Percentiles rank a stretch among this genome's conserved stretches.
Conservation (phyloP, 495 filamentous ascomycete species). For the Tetracladium marchalianum region DNA sequence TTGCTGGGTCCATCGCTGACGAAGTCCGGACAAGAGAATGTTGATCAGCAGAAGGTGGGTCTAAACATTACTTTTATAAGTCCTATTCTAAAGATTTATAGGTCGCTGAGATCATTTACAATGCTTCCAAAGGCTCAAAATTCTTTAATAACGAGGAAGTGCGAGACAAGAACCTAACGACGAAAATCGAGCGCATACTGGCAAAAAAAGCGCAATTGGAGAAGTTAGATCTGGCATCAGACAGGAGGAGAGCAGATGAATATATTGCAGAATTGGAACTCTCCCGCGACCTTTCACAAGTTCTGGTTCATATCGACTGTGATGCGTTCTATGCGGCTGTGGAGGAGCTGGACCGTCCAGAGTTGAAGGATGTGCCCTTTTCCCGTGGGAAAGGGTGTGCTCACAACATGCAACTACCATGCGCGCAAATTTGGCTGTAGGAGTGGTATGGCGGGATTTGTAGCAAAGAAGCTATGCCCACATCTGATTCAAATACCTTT, state of each 20-base stretch:
- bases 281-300: constrained; percentile 70
- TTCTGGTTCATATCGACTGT: constrained; percentile 88
- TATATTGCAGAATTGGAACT: constrained; percentile 71
- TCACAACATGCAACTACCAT: constrained; percentile 92
- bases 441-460: constrained; percentile 92
- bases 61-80: background rate
- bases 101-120: constrained; percentile 95
- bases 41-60: constrained; percentile 73
- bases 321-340: constrained; percentile 98
- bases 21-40: constrained; percentile 86
- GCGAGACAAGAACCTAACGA: constrained; percentile 71
- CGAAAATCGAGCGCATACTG: constrained; percentile 77
- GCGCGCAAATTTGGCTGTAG: constrained; percentile 84
- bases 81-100: constrained; percentile 23
- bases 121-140: constrained; percentile 92
- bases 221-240: constrained; percentile 58
- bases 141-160: constrained; percentile 90
- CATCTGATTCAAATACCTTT: constrained; percentile 70
- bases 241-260: constrained; percentile 70
- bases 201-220: constrained; percentile 69
- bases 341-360: constrained; percentile 83
- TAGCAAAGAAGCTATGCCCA: constrained; percentile 90
- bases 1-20: constrained; percentile 89
- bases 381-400: constrained; percentile 85
- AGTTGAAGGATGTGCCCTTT: constrained; percentile 82